Base-by-base conservation (phyloP, 306 rosid genomes). In the Cucurbita moschata region DNA sequence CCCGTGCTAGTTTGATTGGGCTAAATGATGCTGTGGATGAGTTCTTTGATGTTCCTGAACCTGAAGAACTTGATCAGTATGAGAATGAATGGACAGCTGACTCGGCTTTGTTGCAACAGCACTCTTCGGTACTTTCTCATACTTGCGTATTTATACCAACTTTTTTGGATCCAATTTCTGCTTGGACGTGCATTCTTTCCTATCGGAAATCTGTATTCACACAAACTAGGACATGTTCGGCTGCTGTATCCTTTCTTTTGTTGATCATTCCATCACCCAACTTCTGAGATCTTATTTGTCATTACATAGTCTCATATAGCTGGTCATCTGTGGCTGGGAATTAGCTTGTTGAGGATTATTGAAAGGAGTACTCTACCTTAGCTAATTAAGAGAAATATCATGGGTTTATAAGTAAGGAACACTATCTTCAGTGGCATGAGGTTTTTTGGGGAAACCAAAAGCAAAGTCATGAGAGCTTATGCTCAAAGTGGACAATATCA, bases 21-120 rank as follows among this genome's bases (percentile, higher is more conserved):
- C 47, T 90, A 69, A 83, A 90, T 70, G 91, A 90, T 77, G 75
- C 84, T 8, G 84, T 88, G 43, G 98, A 92, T 76, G 96, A 90
- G 76, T 79, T 79, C 66, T 92, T 84, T 75, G 98, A 92, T 84
- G 96, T 90, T 84, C 88, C 90, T 72, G 98, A 90, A 67, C 75
- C 96, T 70, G 58, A 85, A 2, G 96, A 88, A 5, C 77, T 39
- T 51, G 83, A 83, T 75, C 80, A 77, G n/a, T 82, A 73, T 58
- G 88, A 86, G 19, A 85, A 77, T 77, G 87, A 85, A 13, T 85
- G 95, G 95, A 69, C 86, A 52, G 15, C 83, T 16, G 88, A 74
- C 83, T 15, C 44, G 71, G 70, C 65, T 70, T 30, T 51, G 55
- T 13, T 40, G 69, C 91, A 87, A 61, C 84, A 78, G 23, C 75